Percentiles rank a stretch among this genome's conserved stretches.
Conservation (phyloP, 2,329 filamentous ascomycete genomes). For the Cladophialophora chaetospira region DNA sequence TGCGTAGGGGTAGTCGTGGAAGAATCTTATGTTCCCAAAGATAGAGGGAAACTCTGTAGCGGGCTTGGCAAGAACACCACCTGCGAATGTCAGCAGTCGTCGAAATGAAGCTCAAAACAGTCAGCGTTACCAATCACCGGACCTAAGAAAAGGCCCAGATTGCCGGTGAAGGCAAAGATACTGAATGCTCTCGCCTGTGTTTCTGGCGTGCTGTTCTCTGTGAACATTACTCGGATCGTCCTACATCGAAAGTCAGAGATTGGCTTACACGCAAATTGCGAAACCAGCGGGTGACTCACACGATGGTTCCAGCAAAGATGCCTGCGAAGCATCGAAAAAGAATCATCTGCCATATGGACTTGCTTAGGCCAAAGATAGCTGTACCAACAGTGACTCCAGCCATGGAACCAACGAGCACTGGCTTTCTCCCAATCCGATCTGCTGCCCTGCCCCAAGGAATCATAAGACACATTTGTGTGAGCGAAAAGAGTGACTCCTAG, state of each 20-base stretch:
- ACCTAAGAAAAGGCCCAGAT: conserved; percentile 73
- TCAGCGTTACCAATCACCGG: conserved; percentile 55
- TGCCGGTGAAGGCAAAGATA: conserved; percentile 74
- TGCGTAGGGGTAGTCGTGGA: conserved; percentile 66
- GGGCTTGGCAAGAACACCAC: conserved; percentile 70
- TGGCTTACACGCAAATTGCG: neutral
- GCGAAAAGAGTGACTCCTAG: conserved; percentile 65
- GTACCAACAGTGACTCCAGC: conserved; percentile 63
- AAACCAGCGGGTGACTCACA: conserved; percentile 43
- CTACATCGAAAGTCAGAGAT: conserved; percentile 5
- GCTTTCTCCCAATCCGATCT: conserved; percentile 69
- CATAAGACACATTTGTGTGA: conserved; percentile 77
- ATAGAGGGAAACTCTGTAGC: conserved; percentile 61
- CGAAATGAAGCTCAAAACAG: neutral
- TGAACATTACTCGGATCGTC: conserved; percentile 73
- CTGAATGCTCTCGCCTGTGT: conserved; percentile 75
- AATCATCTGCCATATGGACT: conserved; percentile 72
- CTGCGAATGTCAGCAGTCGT: conserved; percentile 36
- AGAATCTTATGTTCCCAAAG: conserved; percentile 61
- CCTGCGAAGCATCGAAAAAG: conserved; percentile 70
- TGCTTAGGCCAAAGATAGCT: conserved; percentile 68
- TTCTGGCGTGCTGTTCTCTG: conserved; percentile 68
- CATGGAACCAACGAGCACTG: conserved; percentile 68
- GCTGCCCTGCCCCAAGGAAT: conserved; percentile 69
- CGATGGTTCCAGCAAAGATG: conserved; percentile 71